Evolutionary conservation across 345 rosid species (phyloP), one percentile per base, ranked within the genome.

Genomic region (Sonneratia caseolaris): DNA sequence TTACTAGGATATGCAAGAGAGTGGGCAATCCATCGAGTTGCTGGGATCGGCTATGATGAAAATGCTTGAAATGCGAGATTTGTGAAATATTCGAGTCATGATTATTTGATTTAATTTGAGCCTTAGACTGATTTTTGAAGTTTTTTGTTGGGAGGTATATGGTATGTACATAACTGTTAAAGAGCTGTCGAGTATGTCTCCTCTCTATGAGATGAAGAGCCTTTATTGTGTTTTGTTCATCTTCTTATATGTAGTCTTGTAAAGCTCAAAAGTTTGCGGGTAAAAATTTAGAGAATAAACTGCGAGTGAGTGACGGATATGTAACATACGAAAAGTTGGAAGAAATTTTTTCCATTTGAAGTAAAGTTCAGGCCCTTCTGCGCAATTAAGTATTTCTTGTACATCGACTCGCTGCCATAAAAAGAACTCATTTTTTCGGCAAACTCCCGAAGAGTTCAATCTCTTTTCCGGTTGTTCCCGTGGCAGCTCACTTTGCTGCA

Each of bases 401-500:
- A 47, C 51, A 27, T 27, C 32, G 1, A 27, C 32, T 27, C 32
- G 13, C 51, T 2, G 15, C 14, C 3, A 47, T 3, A 47, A 47
- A 47, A 47, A 47, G 2, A 47, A 47, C 0, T 40, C 22, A 6
- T 57, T 57, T 57, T n/a, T 11, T 13, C 64, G 64, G 64, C 64
- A n/a, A 57, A 5, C n/a, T 66, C 32, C 32, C 40, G 19, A 49
- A 45, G 72, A 70, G 21, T 62, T 62, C 68, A 37, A 40, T 56
- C 68, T 27, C 74, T 62, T 56, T 1, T 18, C 69, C 42, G 19
- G 10, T 27, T 62, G 32, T 45, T 64, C 57, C 8, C 21, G 3
- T 16, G 2, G 55, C 27, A 64, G 69, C 86, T 95, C 78, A 83
- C 86, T 72, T 79, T 92, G 64, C 69, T 95, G 57, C 99, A 89